Conservation (phyloP, 768 basidiomycete genomes). For the Daedaleopsis sinensis region DNA sequence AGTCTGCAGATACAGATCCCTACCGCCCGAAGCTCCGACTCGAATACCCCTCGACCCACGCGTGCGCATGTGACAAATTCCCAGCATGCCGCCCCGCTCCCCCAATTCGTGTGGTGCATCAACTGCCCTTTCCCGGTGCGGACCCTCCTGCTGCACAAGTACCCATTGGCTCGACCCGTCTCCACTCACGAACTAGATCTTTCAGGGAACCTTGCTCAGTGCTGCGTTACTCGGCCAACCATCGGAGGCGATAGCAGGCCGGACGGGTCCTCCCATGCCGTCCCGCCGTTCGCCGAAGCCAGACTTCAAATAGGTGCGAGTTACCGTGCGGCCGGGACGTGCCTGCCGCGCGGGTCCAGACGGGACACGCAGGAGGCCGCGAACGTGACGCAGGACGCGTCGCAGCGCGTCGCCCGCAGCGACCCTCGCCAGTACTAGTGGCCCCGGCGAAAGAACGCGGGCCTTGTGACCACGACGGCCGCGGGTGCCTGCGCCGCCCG, state of each 20-base stretch:
- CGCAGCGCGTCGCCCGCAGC: not conserved
- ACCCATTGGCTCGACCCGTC: too few species aligned
- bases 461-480: not conserved
- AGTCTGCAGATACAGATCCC: too few species aligned
- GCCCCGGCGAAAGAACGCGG: not conserved
- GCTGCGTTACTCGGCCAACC: not conserved
- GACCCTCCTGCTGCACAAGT: too few species aligned
- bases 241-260: not conserved
- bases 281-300: not conserved
- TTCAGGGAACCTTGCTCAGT: not conserved
- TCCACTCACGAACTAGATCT: too few species aligned
- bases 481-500: not conserved
- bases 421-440: not conserved
- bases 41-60: not conserved
- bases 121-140: too few species aligned
- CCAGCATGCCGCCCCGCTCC: not conserved
- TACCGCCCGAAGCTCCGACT: not conserved
- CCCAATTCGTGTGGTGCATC: too few species aligned
- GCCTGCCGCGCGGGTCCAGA: not conserved
- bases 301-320: not conserved
- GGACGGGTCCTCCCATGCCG: not conserved
- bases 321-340: not conserved
- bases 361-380: not conserved
- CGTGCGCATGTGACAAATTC: not conserved
- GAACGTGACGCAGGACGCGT: not conserved